Evolutionary conservation across 1,284 basidiomycete genomes (phyloP), one percentile per base, ranked within the genome.

Genomic region (Cystobasidium slooffiae): DNA sequence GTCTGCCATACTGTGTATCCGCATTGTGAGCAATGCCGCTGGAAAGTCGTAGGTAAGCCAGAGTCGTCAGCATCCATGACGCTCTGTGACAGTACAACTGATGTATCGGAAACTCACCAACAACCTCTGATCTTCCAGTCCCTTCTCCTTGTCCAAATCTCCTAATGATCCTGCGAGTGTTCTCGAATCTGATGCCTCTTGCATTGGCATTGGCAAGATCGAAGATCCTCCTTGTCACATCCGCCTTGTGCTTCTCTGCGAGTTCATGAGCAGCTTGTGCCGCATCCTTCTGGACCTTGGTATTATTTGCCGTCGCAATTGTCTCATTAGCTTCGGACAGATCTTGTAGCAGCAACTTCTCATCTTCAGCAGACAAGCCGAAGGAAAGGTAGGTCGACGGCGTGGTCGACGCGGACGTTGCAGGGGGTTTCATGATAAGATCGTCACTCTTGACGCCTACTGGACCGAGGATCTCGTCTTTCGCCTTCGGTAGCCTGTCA

Each of bases 131-230:
- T 68, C 89, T 86, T 47, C 93, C 95, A 1, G 93, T 87, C 81
- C 96, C 91, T 69, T 86, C 86, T n/a, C 87, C 87, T 70, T 88
- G 88, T 75, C 86, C 85, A 58, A 98, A 97, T 68, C 88, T 89
- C 12, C 84, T 83, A 56, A 97, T 86, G 78, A 96, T 91, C 76
- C 93, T 86, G 79, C 88, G 85, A 75, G 90, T 86, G 82, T 97
- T 97, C 83, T 94, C 92, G 77, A 88, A 91, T 76, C 92, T 88
- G 76, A 97, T 90, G 20, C 92, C 93, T 61, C 84, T 85, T 49
- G 92, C 91, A 79, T 90, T 91, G 24, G 95, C 90, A 80, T 97
- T 97, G 75, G 90, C 85, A 79, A 98, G 83, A 83, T 97, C 94
- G 61, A 94, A 83, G 49, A 94, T 84, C 75, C 87, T 86, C 46